These are phyloP conservation scores for Pascua sp. DNA, from an alignment of 1,284 basidiomycete species.

Conservation along the genomic window DNA sequence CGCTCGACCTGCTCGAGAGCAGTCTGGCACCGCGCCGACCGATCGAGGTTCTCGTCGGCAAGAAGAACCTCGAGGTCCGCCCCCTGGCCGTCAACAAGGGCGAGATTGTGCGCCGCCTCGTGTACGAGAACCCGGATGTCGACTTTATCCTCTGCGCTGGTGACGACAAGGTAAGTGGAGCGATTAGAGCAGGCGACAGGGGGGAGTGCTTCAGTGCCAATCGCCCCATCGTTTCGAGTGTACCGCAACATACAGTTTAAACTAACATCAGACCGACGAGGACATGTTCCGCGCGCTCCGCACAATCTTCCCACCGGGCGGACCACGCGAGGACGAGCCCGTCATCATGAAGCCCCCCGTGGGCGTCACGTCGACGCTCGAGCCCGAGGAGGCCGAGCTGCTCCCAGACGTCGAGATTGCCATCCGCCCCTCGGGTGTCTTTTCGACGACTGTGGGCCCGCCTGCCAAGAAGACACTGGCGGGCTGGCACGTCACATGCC, in stretches of 20 bases:
- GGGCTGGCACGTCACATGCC: slow-evolving; percentile 75
- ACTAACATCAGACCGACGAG: slow-evolving; percentile 68
- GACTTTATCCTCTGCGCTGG: slow-evolving; percentile 97
- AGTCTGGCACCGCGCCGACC: slow-evolving; percentile 81
- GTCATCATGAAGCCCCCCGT: slow-evolving; percentile 68
- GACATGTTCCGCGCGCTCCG: slow-evolving; percentile 91
- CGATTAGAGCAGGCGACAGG: background rate
- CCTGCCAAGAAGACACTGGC: slow-evolving; percentile 82
- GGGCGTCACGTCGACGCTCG: slow-evolving; percentile 58
- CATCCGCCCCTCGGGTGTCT: slow-evolving; percentile 67
- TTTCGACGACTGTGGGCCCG: slow-evolving; percentile 82
- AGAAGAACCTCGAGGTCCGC: slow-evolving; percentile 97
- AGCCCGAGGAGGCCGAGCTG: slow-evolving; percentile 46
- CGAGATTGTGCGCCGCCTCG: slow-evolving; percentile 90
- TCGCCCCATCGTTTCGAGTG: background rate
- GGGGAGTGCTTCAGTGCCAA: background rate
- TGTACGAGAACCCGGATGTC: slow-evolving; percentile 87
- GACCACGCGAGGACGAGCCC: slow-evolving; percentile 51
- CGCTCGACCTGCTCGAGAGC: slow-evolving; percentile 92
- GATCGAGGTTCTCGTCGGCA: slow-evolving; percentile 91
- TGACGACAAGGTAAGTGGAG: slow-evolving; percentile 81
- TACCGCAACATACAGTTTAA: background rate
- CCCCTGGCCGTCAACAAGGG: slow-evolving; percentile 96
- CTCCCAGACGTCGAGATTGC: slow-evolving; percentile 60
- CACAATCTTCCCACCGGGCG: slow-evolving; percentile 49